Base-by-base conservation (phyloP, 345 rosid genomes). In the Gossypium raimondii region DNA sequence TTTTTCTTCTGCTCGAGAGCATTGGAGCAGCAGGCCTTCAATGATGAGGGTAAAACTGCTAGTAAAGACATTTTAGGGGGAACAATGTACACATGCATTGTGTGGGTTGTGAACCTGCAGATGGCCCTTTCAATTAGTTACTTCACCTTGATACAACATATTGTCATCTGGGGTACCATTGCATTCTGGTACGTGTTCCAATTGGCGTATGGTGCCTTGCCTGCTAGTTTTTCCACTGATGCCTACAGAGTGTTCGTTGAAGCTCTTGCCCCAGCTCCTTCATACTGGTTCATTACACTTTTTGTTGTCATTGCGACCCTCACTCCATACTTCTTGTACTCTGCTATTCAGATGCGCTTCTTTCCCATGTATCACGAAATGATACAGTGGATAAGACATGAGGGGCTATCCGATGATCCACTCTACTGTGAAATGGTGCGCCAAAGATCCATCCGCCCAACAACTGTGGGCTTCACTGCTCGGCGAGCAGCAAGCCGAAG, bases 361-460 rank as follows among this genome's bases (percentile, higher is more conserved):
- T 94, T 90, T 79, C 98, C 98, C 43, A 88, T 92, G 97, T 94
- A 87, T 81, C 98, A 94, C 73, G 91, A 82, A 65, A 92, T 87
- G 89, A 86, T 94, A 79, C 97, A 89, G 79, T 88, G 97, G 98
- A 84, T 94, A 60, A 80, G 95, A 76, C 81, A 76, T 10, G 97
- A 89, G 41, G 97, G 93, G 56, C 87, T 65, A 44, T 81, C 91
- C 8, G 81, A 87, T 29, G 92, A 94, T 75, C 86, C 92, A 0
- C 93, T 86, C 80, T 92, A 82, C 76, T 86, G 90, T 59, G 88
- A 88, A 1, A 85, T 89, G 84, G 93, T 94, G 75, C 84, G 97
- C 60, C 97, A 94, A 77, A 85, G 90, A 76, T 92, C 94, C 1
- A 41, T 88, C 51, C 81, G 91, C 70, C 93, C 92, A 25, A 82